Evolutionary conservation across 768 basidiomycete species (phyloP).

Genomic region (Amanita jacksonii): DNA sequence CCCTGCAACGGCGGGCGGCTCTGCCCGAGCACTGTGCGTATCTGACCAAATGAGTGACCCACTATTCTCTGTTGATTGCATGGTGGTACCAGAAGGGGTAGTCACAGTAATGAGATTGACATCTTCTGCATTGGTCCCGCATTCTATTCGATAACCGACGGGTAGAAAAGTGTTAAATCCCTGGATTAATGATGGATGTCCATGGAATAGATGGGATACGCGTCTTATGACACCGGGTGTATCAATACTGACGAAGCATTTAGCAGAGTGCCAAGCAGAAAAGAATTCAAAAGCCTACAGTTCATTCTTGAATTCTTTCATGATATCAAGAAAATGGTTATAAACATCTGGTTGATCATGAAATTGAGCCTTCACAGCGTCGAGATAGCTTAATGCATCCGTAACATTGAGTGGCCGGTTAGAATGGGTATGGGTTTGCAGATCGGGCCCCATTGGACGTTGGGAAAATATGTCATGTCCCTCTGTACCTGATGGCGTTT

Average conservation of each 20-base stretch:
- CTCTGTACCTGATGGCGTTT: neutral
- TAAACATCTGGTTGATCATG: slow-evolving; percentile 91
- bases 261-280: neutral
- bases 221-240: slow-evolving; percentile 96
- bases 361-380: slow-evolving; percentile 89
- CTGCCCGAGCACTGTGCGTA: slow-evolving; percentile 10
- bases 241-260: slow-evolving; percentile 59
- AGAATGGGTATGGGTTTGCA: neutral
- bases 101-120: slow-evolving; percentile 66
- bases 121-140: slow-evolving; percentile 53
- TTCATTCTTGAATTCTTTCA: slow-evolving; percentile 99
- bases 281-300: slow-evolving; percentile 37
- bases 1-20: slow-evolving; percentile 7
- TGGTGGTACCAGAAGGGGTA: slow-evolving; percentile 58
- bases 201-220: slow-evolving; percentile 87
- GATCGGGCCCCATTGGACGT: neutral
- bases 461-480: neutral
- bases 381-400: slow-evolving; percentile 89
- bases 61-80: slow-evolving; percentile 45
- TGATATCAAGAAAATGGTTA: slow-evolving; percentile 90
- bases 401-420: slow-evolving; percentile 82
- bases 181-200: slow-evolving; percentile 85
- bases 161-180: slow-evolving; percentile 99
- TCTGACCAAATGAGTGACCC: slow-evolving; percentile 31
- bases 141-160: slow-evolving; percentile 88